Base-by-base conservation (phyloP, 176 grass and related monocot genomes). In the Ensete ventricosum region DNA sequence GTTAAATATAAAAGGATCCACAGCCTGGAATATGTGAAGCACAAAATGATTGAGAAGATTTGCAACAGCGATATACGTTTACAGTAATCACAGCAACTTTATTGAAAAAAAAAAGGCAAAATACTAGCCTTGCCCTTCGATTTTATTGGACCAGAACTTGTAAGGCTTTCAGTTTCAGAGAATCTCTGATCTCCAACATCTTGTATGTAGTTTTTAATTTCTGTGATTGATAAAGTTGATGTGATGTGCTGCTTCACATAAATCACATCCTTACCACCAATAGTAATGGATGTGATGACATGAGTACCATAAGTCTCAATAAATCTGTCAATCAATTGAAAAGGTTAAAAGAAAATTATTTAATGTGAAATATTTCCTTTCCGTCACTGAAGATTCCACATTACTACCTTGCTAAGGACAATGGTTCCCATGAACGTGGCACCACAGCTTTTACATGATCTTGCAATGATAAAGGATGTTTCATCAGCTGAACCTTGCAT, bases 281-380 rank as follows among this genome's bases (percentile, higher is more conserved):
- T 67, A 43, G 80, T 83, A 83, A 91, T 80, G 12, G 85, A 88
- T 3, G 65, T 85, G 64, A 91, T 75, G 60, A 91, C 70, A 83
- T 91, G 89, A 19, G 89, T 91, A 17, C 89, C 89, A 63, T 88
- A 88, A 71, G 81, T 91, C 77, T 88, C 85, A 78, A 91, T 91
- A 81, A 91, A 91, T 77, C 89, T 91, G 83, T 78, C 67, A 77
- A 81, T 14, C 80, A 62, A 20, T 76, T 7, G 55, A 55, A 67
- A 79, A 8, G 50, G 43, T 82, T 69, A 82, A 20, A 20, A 27
- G 10, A 49, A 23, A 43, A 62, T 79, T 74, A 13, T 54, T 11
- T 73, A 66, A 24, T 49, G 22, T 24, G 27, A 58, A 76, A 67
- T 29, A 50, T 65, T 48, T 51, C 11, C 14, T 64, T 64, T 43